Conservation (phyloP, 148 eudicot genomes). For the Silene latifolia region DNA sequence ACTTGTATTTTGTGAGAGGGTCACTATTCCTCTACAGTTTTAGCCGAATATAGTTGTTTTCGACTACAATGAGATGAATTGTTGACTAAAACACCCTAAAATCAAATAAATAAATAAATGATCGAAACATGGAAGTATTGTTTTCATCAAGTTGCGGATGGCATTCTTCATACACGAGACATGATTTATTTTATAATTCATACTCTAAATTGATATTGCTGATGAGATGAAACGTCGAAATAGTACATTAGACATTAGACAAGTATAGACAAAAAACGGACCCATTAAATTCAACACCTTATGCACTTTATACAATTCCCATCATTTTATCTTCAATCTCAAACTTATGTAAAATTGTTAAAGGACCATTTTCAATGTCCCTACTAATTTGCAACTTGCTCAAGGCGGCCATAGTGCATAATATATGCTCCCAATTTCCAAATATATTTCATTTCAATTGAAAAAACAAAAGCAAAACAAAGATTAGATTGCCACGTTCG, state of each 20-base stretch:
- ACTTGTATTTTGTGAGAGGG: too few species aligned
- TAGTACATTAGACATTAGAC: not conserved
- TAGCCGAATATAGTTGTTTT: too few species aligned
- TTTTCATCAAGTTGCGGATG: too few species aligned
- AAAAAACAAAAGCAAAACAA: not conserved
- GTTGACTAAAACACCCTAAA: too few species aligned
- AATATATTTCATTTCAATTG: not conserved
- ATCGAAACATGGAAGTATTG: too few species aligned
- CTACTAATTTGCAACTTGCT: constrained; percentile 25
- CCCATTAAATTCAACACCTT: not conserved
- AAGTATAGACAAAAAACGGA: constrained; percentile 7
- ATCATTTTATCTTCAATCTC: constrained; percentile 16
- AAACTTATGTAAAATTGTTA: not conserved
- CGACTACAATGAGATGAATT: too few species aligned
- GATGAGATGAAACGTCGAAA: not conserved
- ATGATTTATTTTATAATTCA: too few species aligned
- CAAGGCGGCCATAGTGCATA: not conserved
- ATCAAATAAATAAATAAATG: too few species aligned
- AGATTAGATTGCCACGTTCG: constrained; percentile 20
- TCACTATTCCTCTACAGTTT: too few species aligned
- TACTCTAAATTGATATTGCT: not conserved
- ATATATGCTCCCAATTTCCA: not conserved
- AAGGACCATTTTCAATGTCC: constrained; percentile 3
- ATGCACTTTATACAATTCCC: constrained; percentile 2
- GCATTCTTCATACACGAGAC: too few species aligned